Base-by-base conservation (phyloP, 202 grass and related monocot genomes). In the Schoenoplectus triqueter region DNA sequence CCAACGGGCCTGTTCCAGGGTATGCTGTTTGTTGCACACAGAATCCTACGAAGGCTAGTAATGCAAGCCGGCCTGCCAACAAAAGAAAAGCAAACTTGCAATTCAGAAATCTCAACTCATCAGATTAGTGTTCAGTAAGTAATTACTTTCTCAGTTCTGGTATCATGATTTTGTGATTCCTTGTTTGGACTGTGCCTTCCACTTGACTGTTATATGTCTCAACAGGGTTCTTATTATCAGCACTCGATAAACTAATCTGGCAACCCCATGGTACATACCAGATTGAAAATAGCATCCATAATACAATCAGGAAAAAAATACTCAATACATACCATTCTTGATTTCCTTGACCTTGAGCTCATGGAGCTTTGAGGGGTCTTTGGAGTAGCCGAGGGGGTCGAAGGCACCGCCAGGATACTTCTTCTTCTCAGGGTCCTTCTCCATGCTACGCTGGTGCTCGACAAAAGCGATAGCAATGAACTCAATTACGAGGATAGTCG, bases 391-490 rank as follows among this genome's bases (percentile, higher is more conserved):
- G 5, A 98, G 88, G 13, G 96, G 96, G 84, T 98, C 93, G 78
- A 98, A 98, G 51, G 96, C 96, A 66, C 96, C 96, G 2, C 96
- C 96, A 7, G 96, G 96, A 86, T 99, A 99, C 87, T 99, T 99
- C 90, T 92, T 99, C 90, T 99, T 99, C 87, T 99, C 96, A 0
- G 93, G 87, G 89, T 99, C 93, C 80, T 99, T 96, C 96, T 99
- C 96, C 93, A 99, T 99, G 96, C 93, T 99, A 82, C 96, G 96
- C 88, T 99, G 96, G 82, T 99, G 93, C 90, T 99, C 96, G 1
- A 94, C 96, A 84, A 99, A 99, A 60, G 93, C 96, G 59, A 99
- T 99, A 64, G 96, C 96, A 1, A 99, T 3, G 89, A 99, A 99
- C 76, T 99, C 96, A 73, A 99, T 96, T 7, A 11, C 91, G 2